These are phyloP conservation scores for Solanum bukasovii DNA, from an alignment of 257 asterid genomes.

Conservation along the genomic window DNA sequence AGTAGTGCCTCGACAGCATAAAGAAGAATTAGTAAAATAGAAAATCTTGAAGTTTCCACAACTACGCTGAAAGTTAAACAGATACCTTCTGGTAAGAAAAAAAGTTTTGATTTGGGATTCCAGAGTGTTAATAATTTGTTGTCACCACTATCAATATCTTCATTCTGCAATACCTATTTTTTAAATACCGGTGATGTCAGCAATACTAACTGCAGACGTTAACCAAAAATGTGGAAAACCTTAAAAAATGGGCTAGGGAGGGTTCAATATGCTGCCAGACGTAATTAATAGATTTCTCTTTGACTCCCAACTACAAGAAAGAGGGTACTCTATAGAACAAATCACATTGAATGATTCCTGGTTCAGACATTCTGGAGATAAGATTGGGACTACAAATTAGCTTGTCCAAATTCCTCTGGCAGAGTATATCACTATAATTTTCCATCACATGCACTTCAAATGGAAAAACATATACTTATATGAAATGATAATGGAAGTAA, in stretches of 20 bases:
- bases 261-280: not conserved
- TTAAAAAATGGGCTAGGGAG: not conserved
- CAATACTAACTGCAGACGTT: not conserved
- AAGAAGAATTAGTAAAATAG: not conserved
- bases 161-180: not conserved
- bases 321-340: not conserved
- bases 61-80: not conserved
- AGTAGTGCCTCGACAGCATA: not conserved
- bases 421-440: not conserved
- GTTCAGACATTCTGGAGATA: not conserved
- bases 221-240: not conserved
- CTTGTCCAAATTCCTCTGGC: not conserved
- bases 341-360: not conserved
- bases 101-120: not conserved
- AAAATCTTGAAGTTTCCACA: not conserved
- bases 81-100: not conserved
- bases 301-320: not conserved
- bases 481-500: not conserved
- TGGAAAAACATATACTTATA: not conserved
- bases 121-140: not conserved
- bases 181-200: not conserved
- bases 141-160: not conserved
- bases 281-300: not conserved
- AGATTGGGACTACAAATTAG: not conserved
- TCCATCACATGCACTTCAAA: not conserved